These are phyloP conservation scores for Cladophialophora bantiana DNA, from an alignment of 2,329 filamentous ascomycete genomes.

Conservation along the genomic window DNA sequence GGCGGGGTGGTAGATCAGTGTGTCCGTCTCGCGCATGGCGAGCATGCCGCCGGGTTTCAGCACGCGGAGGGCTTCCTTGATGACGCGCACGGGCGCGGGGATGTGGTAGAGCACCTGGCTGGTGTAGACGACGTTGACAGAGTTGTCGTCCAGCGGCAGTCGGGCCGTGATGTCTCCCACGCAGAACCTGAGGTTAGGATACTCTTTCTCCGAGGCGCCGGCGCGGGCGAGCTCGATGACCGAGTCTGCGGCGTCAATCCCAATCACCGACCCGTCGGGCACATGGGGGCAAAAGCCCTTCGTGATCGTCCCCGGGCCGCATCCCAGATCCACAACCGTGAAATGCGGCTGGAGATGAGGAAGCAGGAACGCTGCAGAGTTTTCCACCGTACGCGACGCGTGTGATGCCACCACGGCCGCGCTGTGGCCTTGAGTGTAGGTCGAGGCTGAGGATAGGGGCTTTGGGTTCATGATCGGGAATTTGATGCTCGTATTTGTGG, in stretches of 20 bases:
- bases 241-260: conserved; percentile 43
- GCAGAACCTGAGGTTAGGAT: conserved; percentile 46
- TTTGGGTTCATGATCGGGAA: conserved; percentile 1
- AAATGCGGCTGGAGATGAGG: conserved; percentile 46
- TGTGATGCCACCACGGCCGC: conserved; percentile 33
- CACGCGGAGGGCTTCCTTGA: conserved; percentile 62
- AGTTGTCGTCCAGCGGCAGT: conserved; percentile 52
- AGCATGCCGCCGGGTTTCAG: conserved; percentile 61
- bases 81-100: conserved; percentile 55
- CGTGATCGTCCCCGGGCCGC: conserved; percentile 53
- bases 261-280: conserved; percentile 48
- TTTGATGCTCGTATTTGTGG: neutral
- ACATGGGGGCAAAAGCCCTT: conserved; percentile 48
- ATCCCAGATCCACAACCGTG: conserved; percentile 52
- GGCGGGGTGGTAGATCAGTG: conserved; percentile 41
- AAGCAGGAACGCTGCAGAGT: conserved; percentile 49
- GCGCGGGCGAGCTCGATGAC: conserved; percentile 45
- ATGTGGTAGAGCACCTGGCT: conserved; percentile 66
- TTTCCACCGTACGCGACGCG: conserved; percentile 42
- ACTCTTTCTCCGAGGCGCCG: conserved; percentile 39
- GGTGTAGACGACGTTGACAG: conserved; percentile 66
- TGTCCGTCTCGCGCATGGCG: conserved; percentile 51
- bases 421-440: conserved; percentile 33
- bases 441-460: conserved; percentile 5
- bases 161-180: conserved; percentile 49